Conservation (phyloP, 129 eudicot genomes). For the Helianthus annuus region DNA sequence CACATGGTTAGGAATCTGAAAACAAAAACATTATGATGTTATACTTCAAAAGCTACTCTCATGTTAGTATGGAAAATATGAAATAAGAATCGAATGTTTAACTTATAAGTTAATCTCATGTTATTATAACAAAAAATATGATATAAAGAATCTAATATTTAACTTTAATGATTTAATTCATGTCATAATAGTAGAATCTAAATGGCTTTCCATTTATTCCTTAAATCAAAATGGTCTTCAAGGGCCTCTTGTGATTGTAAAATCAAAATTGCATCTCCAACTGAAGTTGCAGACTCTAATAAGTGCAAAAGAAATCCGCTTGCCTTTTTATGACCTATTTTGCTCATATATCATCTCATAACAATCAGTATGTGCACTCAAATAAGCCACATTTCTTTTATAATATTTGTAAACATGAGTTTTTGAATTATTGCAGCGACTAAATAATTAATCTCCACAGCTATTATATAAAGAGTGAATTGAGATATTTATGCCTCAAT, state of each 20-base stretch:
- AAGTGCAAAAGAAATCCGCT: neutral
- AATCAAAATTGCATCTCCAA: neutral
- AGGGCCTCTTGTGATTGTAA: neutral
- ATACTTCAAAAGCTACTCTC: slow-evolving; percentile 6
- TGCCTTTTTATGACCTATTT: neutral
- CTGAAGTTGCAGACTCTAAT: neutral
- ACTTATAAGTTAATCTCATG: neutral
- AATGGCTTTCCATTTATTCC: neutral
- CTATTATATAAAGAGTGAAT: neutral
- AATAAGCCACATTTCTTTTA: neutral
- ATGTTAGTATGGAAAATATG: neutral
- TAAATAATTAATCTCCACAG: neutral
- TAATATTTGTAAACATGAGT: slow-evolving; percentile 11
- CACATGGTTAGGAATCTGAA: slow-evolving; percentile 97
- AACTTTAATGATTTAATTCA: neutral
- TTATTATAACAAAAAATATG: neutral
- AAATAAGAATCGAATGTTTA: slow-evolving; percentile 1
- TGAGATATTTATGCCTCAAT: slow-evolving; percentile 8
- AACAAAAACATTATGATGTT: slow-evolving; percentile 17
- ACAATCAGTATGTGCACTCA: slow-evolving; percentile 1
- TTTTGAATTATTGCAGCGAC: slow-evolving; percentile 13
- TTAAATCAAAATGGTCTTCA: neutral
- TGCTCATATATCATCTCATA: slow-evolving; percentile 9
- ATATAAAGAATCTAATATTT: neutral
- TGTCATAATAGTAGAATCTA: neutral